Evolutionary conservation across 352 stramenopile species (phyloP).

Genomic region (Phytophthora lateralis): DNA sequence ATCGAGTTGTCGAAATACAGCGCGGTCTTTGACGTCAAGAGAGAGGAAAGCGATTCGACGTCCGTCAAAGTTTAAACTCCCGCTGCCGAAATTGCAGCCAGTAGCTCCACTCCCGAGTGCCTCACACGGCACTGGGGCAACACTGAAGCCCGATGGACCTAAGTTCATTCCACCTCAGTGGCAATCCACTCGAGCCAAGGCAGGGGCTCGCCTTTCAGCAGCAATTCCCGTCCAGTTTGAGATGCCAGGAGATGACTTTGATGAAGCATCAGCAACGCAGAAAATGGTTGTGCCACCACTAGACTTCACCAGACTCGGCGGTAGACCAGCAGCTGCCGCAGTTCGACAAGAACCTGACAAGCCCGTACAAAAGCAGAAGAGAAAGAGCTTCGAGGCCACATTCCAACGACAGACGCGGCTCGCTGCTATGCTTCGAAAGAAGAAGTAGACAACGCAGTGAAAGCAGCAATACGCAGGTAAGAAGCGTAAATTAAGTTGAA

Average conservation of each 20-base stretch:
- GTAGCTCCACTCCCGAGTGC: constrained; percentile 21
- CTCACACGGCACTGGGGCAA: constrained; percentile 9
- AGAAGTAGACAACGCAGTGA: constrained; percentile 29
- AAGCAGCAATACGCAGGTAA: neutral
- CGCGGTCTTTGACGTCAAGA: constrained; percentile 3
- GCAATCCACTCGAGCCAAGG: constrained; percentile 61
- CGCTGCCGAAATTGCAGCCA: constrained; percentile 25
- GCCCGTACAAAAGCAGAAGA: constrained; percentile 38
- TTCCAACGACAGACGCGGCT: constrained; percentile 61
- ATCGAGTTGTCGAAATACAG: constrained; percentile 15
- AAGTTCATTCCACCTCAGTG: constrained; percentile 49
- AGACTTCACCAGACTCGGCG: constrained; percentile 33
- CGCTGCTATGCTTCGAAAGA: constrained; percentile 56
- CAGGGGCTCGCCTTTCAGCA: constrained; percentile 17
- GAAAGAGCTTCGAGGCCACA: constrained; percentile 47
- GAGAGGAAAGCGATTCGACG: constrained; percentile 16
- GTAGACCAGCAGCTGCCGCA: constrained; percentile 4
- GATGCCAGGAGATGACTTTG: constrained; percentile 1
- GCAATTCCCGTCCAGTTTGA: constrained; percentile 12
- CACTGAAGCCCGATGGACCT: constrained; percentile 8
- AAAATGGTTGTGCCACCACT: constrained; percentile 29
- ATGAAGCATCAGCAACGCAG: constrained; percentile 9
- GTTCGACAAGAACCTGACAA: constrained; percentile 15
- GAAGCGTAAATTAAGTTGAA: constrained; percentile 24
- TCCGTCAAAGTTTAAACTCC: constrained; percentile 30